Conservation (phyloP, 345 rosid species). For the Acer yangbiense region DNA sequence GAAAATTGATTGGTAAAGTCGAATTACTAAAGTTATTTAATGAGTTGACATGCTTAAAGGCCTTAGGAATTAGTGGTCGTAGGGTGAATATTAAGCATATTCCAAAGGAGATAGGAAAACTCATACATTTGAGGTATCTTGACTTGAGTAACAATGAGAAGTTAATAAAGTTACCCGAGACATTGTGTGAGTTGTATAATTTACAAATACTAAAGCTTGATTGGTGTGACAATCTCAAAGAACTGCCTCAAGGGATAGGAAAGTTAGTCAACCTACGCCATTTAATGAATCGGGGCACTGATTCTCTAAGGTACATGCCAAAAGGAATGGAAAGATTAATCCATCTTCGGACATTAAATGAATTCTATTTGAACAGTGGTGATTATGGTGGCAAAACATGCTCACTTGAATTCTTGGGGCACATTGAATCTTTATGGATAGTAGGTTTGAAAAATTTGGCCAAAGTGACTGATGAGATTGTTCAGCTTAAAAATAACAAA, state of each 20-base stretch:
- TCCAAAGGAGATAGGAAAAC: neutral
- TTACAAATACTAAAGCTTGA: constrained; percentile 3
- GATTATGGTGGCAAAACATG: neutral
- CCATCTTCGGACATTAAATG: neutral
- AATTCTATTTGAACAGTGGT: neutral
- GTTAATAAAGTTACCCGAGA: constrained; percentile 5
- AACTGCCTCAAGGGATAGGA: constrained; percentile 6
- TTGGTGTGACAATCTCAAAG: neutral
- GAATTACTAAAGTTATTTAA: neutral
- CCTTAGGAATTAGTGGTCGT: constrained; percentile 1
- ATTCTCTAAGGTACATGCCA: neutral
- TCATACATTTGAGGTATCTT: constrained; percentile 18
- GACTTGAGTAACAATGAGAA: neutral
- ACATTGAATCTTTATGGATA: neutral
- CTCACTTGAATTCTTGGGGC: neutral
- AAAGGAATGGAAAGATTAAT: constrained; percentile 15
- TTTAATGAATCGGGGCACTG: neutral
- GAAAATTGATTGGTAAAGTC: neutral
- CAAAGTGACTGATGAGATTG: neutral
- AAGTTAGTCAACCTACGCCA: constrained; percentile 13
- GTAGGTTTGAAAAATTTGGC: neutral
- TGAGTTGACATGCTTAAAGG: neutral
- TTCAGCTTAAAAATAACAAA: neutral
- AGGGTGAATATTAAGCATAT: neutral
- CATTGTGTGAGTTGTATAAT: constrained; percentile 13